phyloP scores from a whole-genome alignment of 352 stramenopile genomes.

The Phytophthora meadii region DNA sequence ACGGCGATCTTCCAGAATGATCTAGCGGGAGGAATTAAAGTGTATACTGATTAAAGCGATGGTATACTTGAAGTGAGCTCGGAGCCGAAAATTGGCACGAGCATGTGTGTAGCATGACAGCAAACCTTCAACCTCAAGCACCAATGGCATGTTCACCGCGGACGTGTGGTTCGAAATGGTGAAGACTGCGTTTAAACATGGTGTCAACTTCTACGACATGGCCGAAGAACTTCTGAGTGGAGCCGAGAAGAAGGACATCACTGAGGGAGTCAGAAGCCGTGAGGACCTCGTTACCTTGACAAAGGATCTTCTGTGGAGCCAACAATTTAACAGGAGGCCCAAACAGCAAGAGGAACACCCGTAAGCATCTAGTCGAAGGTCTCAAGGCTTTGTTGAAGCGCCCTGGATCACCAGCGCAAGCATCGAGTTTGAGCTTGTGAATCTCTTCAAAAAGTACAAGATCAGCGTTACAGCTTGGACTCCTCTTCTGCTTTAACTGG shows the following conservation, averaged over 20 bases:
- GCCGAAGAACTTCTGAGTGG: slow-evolving; percentile 5
- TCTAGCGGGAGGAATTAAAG: neutral
- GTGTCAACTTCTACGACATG: neutral
- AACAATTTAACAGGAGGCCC: neutral
- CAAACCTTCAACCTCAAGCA: no score
- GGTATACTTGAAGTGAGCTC: no score
- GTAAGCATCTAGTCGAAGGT: neutral
- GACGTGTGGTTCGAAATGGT: neutral
- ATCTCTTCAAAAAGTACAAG: neutral
- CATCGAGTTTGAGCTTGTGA: slow-evolving; percentile 55
- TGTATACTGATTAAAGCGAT: no score
- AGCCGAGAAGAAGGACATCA: neutral
- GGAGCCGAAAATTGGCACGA: no score
- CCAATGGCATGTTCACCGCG: neutral
- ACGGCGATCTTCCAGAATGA: neutral
- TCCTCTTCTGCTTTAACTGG: slow-evolving; percentile 57
- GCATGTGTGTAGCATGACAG: no score
- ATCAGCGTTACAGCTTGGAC: slow-evolving; percentile 45
- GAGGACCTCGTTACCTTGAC: neutral
- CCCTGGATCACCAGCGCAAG: slow-evolving; percentile 25
- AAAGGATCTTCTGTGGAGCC: neutral
- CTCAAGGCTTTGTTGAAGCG: slow-evolving; percentile 40
- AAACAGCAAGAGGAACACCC: neutral
- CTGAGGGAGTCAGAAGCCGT: neutral
- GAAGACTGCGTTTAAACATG: neutral